Evolutionary conservation across 306 rosid species (phyloP).

Genomic region (Rosa multiflora): DNA sequence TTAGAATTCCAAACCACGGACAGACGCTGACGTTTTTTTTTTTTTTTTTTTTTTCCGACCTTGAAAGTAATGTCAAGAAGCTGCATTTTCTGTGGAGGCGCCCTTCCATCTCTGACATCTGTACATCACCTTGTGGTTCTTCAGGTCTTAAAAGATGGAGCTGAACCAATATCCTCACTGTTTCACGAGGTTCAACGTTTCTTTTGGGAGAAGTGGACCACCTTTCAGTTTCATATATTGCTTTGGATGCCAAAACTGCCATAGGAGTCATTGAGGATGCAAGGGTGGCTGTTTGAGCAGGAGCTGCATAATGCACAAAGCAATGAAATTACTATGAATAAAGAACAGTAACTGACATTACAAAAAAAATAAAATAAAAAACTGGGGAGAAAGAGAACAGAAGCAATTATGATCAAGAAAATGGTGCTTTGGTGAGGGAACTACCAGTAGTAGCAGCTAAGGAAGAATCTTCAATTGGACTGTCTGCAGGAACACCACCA

Average conservation of each 20-base stretch:
- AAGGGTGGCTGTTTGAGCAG: conserved; percentile 36
- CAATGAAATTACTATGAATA: background rate
- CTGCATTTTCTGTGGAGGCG: too few species aligned
- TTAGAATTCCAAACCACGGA: background rate
- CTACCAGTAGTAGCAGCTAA: conserved; percentile 52
- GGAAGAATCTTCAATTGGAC: conserved; percentile 43
- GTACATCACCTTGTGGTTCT: conserved; percentile 71
- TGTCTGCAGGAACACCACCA: conserved; percentile 43
- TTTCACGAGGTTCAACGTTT: conserved; percentile 59
- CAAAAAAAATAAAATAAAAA: background rate
- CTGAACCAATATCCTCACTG: conserved; percentile 69
- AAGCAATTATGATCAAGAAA: background rate
- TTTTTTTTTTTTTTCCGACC: too few species aligned
- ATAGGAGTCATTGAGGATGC: conserved; percentile 30
- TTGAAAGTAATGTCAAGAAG: too few species aligned
- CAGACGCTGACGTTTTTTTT: too few species aligned
- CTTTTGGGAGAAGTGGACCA: conserved; percentile 38
- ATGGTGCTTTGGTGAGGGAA: background rate
- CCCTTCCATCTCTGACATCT: conserved; percentile 75
- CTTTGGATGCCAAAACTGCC: conserved; percentile 52
- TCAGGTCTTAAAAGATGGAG: conserved; percentile 66
- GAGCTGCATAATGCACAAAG: conserved; percentile 46
- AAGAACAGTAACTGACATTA: background rate
- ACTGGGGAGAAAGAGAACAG: too few species aligned
- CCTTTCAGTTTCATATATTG: conserved; percentile 66